A percentile compares a stretch with the other conserved stretches of the same genome.
Conservation (phyloP, 192 early-diverging fungal genomes). For the Bifiguratus adelaidae region DNA sequence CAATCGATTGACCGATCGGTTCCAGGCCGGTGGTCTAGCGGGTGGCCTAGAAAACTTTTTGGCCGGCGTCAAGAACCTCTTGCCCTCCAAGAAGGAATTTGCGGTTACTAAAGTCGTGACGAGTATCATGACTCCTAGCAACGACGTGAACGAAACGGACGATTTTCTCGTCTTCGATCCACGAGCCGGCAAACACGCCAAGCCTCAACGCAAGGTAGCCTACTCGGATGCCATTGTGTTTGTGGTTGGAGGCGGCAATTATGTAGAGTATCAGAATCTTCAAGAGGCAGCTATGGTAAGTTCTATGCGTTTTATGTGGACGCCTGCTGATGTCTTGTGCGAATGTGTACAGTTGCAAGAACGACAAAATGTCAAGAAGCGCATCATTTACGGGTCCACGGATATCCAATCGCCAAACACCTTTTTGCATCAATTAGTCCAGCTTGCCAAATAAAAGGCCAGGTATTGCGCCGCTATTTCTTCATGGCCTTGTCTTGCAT, state of each 20-base stretch:
- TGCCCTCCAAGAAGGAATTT: constrained; percentile 84
- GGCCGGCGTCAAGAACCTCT: constrained; percentile 89
- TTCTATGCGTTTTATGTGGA: not conserved
- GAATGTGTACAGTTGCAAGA: not conserved
- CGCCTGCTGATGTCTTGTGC: not conserved
- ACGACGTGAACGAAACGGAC: constrained; percentile 45
- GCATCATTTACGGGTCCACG: constrained; percentile 91
- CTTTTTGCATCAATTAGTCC: constrained; percentile 73
- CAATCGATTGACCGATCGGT: constrained; percentile 60
- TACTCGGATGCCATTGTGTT: constrained; percentile 96
- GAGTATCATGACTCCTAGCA: constrained; percentile 64
- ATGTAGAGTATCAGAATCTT: constrained; percentile 95
- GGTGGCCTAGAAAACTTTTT: constrained; percentile 63
- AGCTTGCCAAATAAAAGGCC: constrained; percentile 38
- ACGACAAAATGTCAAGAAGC: constrained; percentile 44
- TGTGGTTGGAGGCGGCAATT: constrained; percentile 96
- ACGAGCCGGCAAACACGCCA: constrained; percentile 48
- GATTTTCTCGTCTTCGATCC: constrained; percentile 91
- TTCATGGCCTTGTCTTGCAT: too few species aligned
- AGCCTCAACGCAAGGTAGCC: constrained; percentile 27
- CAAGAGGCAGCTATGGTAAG: constrained; percentile 75
- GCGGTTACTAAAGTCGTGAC: constrained; percentile 80
- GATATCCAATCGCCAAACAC: constrained; percentile 71
- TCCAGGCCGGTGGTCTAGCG: constrained; percentile 58
- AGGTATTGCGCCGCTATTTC: too few species aligned